Evolutionary conservation across 306 rosid genomes (phyloP), one percentile per base, ranked within the genome.

Genomic region (Trifolium subterraneum): DNA sequence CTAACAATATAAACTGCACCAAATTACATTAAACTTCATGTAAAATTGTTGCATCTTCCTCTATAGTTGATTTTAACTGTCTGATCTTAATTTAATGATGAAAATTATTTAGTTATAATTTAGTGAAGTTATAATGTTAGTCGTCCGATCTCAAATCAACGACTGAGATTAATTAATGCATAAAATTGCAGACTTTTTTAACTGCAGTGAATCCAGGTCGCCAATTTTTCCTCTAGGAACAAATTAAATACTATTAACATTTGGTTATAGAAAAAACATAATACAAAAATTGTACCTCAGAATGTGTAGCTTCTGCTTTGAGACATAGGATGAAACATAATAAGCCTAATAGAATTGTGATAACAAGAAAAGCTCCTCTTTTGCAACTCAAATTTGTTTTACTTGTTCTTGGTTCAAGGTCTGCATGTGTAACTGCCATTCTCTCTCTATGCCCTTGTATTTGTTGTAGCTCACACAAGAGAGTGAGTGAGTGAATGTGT

Each of bases 391-490:
- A 80, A 23, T 86, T 79, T 22, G 87, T 78, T 71, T 71, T 82
- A 15, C 83, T 68, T 33, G 68, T 81, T 44, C 88, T 83, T 33
- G 96, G 97, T 64, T 82, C 82, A 61, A 94, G 96, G 86, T 94
- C 97, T 13, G 96, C 91, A 71, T 94, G 97, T 29, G 97, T 94
- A 8, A 94, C 85, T 25, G 91, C 98, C 92, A 75, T 88, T 41
- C 14, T 39, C 44, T 78, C 61, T 82, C 33, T 73, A 74, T 12
- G 84, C 64, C 84, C 80, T 77, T 35, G 77, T 16, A 31, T 8
- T 5, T n/a, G 19, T 54, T 18, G 10, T 55, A 18, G 33, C 71
- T 48, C 60, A 59, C 55, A 48, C 20, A 70, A 68, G 74, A 81
- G 48, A 20, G 68, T 25, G 51, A 48, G 25, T 22, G 25, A 1